Percentiles rank a stretch among this genome's conserved stretches.
These are phyloP conservation scores for Prunus davidiana DNA, from an alignment of 306 rosid species.

Conservation along the genomic window DNA sequence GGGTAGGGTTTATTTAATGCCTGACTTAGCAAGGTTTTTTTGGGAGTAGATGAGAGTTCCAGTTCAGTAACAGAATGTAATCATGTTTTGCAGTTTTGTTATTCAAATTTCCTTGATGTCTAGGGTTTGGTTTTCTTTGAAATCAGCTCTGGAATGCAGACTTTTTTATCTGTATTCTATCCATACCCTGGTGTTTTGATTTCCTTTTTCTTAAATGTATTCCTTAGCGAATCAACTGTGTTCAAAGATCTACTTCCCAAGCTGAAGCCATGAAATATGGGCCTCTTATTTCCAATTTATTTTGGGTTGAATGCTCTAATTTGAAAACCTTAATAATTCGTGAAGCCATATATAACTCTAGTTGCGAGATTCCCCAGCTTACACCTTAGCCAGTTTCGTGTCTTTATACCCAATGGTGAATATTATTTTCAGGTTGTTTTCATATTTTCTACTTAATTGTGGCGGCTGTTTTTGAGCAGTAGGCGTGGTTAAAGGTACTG, in stretches of 20 bases:
- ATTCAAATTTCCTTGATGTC: not conserved
- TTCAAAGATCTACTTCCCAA: not conserved
- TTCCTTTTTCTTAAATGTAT: not conserved
- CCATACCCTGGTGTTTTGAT: not conserved
- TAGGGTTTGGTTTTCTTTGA: not conserved
- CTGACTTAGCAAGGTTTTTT: not conserved
- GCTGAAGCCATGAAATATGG: not conserved
- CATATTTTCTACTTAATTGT: not conserved
- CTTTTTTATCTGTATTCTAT: not conserved
- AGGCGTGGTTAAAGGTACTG: not conserved
- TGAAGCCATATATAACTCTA: not conserved
- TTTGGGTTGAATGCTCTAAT: not conserved
- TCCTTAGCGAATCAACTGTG: not conserved
- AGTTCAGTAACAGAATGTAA: not conserved
- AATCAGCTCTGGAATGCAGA: not conserved
- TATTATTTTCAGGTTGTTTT: not conserved
- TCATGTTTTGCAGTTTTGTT: not conserved
- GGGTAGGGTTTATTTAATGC: not conserved
- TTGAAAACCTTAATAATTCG: not conserved
- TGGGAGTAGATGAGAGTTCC: not conserved
- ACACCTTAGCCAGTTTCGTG: not conserved
- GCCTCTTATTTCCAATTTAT: not conserved
- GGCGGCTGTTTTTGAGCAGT: not conserved
- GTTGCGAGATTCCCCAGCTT: not conserved
- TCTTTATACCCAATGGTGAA: not conserved